Percentiles rank a stretch among this genome's conserved stretches.
Evolutionary conservation across 2,329 filamentous ascomycete genomes (phyloP).

Genomic region (Coniochaeta sp.): DNA sequence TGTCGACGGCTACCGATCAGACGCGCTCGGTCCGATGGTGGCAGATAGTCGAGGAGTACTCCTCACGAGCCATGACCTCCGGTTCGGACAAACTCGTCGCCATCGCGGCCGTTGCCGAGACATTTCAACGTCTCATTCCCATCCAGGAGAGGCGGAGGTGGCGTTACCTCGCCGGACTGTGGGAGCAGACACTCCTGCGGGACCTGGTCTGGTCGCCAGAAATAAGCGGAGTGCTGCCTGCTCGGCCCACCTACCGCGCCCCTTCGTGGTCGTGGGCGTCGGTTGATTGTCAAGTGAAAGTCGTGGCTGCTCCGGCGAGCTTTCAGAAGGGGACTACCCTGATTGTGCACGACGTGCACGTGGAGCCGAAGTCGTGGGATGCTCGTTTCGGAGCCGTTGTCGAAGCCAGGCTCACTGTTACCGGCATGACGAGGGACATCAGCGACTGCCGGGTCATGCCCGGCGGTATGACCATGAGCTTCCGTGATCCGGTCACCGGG

Average conservation of each 20-base stretch:
- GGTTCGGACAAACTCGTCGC: conserved; percentile 4
- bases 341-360: background rate
- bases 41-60: background rate
- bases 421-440: background rate
- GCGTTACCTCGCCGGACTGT: conserved; percentile 5
- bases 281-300: background rate
- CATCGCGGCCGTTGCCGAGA: conserved; percentile 3
- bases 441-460: background rate
- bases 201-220: background rate
- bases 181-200: conserved; percentile 4
- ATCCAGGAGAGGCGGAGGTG: background rate
- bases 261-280: conserved; percentile 9
- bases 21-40: background rate
- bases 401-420: background rate
- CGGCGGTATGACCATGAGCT: background rate
- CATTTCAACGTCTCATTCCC: background rate
- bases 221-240: background rate
- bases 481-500: background rate
- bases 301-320: background rate
- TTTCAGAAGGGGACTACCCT: background rate
- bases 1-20: background rate
- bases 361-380: background rate
- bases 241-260: background rate
- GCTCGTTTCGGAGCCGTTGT: background rate
- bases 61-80: background rate